phyloP scores from a whole-genome alignment of 768 basidiomycete genomes.

The Lactarius hengduanensis region DNA sequence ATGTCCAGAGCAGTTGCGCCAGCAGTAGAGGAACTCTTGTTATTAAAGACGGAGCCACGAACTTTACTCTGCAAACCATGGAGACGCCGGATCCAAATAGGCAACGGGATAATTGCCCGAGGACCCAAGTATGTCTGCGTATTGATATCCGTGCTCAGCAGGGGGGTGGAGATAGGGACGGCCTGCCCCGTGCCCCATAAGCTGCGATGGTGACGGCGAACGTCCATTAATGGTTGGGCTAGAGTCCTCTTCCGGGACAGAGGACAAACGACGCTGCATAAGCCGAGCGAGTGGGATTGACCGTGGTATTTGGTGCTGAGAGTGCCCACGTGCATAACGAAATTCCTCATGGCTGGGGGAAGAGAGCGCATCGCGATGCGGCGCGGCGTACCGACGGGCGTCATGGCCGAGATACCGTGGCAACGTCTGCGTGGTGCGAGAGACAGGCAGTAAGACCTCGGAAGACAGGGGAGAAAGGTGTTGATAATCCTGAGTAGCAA shows the following conservation, averaged over 20 bases:
- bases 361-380: constrained; percentile 28
- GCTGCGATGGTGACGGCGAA: constrained; percentile 26
- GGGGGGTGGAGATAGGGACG: constrained; percentile 13
- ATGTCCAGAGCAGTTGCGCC: constrained; percentile 8
- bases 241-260: constrained; percentile 62
- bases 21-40: constrained; percentile 7
- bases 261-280: constrained; percentile 63
- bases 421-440: constrained; percentile 22
- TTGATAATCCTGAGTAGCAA: constrained; percentile 20
- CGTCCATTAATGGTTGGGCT: constrained; percentile 25
- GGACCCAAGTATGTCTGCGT: constrained; percentile 5
- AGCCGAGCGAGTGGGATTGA: constrained; percentile 59
- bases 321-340: constrained; percentile 34
- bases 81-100: constrained; percentile 14
- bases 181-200: constrained; percentile 8
- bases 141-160: constrained; percentile 22
- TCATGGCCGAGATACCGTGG: constrained; percentile 27
- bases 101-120: constrained; percentile 19
- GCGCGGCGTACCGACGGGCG: constrained; percentile 29
- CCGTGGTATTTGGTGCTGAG: constrained; percentile 44
- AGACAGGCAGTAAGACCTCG: constrained; percentile 14
- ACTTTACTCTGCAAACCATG: constrained; percentile 12
- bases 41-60: constrained; percentile 9
- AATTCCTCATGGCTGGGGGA: constrained; percentile 42
- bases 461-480: constrained; percentile 14